Percentiles rank a stretch among this genome's conserved stretches.
Conservation (phyloP, 352 stramenopile genomes). For the Pythium chondricola region DNA sequence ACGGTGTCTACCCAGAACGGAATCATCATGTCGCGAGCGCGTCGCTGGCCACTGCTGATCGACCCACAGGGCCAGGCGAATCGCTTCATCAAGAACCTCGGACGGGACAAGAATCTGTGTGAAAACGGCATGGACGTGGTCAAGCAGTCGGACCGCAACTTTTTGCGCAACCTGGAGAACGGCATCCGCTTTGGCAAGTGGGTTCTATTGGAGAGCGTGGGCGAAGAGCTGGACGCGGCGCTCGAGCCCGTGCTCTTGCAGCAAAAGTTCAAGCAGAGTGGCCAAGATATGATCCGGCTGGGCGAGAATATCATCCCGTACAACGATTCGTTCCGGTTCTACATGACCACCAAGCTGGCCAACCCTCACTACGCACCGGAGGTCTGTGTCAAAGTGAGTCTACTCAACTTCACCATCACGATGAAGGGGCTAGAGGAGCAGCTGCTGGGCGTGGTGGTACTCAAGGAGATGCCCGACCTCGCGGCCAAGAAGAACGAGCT, state of each 20-base stretch:
- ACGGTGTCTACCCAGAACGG: conserved; percentile 93
- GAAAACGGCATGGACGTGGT: conserved; percentile 91
- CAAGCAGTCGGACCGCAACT: conserved; percentile 86
- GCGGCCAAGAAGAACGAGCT: conserved; percentile 89
- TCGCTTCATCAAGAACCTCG: conserved; percentile 88
- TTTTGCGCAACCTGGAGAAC: conserved; percentile 86
- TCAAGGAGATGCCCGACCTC: conserved; percentile 87
- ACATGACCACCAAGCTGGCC: conserved; percentile 90
- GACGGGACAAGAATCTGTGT: conserved; percentile 74
- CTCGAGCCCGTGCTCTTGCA: conserved; percentile 87
- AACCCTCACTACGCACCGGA: conserved; percentile 92
- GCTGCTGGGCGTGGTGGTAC: conserved; percentile 82
- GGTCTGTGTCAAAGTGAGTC: conserved; percentile 88
- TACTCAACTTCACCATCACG: conserved; percentile 93
- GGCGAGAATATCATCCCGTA: conserved; percentile 91
- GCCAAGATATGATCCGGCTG: conserved; percentile 88
- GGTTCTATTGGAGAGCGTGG: conserved; percentile 88
- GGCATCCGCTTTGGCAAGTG: conserved; percentile 89
- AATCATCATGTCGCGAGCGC: conserved; percentile 84
- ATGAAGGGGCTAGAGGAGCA: conserved; percentile 90
- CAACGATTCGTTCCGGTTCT: conserved; percentile 88
- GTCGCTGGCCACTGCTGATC: conserved; percentile 87
- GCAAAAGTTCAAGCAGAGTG: conserved; percentile 91
- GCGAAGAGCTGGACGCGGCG: conserved; percentile 86
- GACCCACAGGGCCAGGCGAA: conserved; percentile 91